Evolutionary conservation across 208 protist species (phyloP).

Genomic region (Wallacemonas collosoma): DNA sequence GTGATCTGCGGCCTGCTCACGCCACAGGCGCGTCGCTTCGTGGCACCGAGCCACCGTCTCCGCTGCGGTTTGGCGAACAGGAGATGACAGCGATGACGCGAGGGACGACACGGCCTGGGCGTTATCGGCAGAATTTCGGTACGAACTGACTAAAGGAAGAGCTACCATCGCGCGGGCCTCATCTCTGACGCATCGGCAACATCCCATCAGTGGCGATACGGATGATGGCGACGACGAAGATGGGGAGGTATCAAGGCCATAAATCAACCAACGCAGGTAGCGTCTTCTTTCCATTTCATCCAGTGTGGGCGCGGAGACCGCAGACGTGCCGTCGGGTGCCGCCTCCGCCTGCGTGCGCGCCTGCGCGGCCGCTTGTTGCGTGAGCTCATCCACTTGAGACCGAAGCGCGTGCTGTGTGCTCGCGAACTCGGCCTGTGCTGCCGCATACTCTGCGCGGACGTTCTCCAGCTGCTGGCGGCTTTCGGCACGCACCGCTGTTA

Average conservation of each 20-base stretch:
- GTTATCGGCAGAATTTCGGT: too few relatives aligned
- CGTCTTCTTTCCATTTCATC: background rate
- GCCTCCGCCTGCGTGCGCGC: background rate
- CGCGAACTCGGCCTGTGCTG: background rate
- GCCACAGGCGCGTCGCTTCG: background rate
- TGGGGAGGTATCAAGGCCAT: background rate
- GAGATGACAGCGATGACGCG: too few relatives aligned
- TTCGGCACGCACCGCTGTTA: background rate
- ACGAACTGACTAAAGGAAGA: too few relatives aligned
- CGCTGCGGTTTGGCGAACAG: background rate
- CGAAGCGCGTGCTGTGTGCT: background rate
- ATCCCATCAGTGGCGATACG: background rate
- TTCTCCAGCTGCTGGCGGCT: conserved; percentile 20
- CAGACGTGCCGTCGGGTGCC: background rate
- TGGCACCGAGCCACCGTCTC: background rate
- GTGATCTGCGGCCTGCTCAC: conserved; percentile 4
- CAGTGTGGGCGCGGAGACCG: background rate
- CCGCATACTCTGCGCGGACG: conserved; percentile 6
- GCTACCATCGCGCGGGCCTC: too few relatives aligned
- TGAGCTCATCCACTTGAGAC: conserved; percentile 12
- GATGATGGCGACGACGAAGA: too few relatives aligned
- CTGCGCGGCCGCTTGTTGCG: background rate
- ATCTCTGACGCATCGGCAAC: background rate
- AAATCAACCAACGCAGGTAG: background rate
- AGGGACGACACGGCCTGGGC: too few relatives aligned